A percentile compares a stretch with the other conserved stretches of the same genome.
phyloP scores from a whole-genome alignment of 2,329 filamentous ascomycete genomes.

The Ascochyta pisi region DNA sequence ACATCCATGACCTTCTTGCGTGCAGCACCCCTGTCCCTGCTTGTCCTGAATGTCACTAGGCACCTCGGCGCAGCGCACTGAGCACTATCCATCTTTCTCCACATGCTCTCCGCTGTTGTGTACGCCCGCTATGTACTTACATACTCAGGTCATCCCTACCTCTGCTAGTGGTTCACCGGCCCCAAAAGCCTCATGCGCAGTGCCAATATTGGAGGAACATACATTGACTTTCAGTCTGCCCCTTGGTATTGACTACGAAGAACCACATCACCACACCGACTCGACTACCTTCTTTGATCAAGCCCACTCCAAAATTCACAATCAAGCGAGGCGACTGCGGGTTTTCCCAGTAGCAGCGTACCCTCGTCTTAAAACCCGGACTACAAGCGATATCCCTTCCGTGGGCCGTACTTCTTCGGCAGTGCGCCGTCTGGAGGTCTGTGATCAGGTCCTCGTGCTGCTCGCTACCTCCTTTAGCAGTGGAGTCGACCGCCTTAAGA shows the following conservation, averaged over 20 bases:
- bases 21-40: conserved; percentile 41
- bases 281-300: background rate
- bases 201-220: conserved; percentile 13
- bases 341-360: conserved; percentile 24
- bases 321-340: conserved; percentile 11
- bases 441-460: conserved; percentile 35
- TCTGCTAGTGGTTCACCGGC: conserved; percentile 33
- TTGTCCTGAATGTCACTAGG: conserved; percentile 31
- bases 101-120: conserved; percentile 45
- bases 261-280: conserved; percentile 19
- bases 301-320: background rate
- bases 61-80: conserved; percentile 37
- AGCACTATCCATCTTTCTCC: conserved; percentile 46
- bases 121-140: conserved; percentile 40
- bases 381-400: conserved; percentile 29
- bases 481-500: conserved; percentile 35
- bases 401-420: conserved; percentile 31
- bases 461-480: conserved; percentile 30
- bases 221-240: conserved; percentile 12
- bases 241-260: conserved; percentile 29
- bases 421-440: conserved; percentile 23
- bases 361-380: conserved; percentile 37
- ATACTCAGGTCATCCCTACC: conserved; percentile 45
- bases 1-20: conserved; percentile 32
- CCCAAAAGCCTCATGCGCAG: conserved; percentile 32